Base-by-base conservation (phyloP, 345 rosid species). In the Acer campestre region DNA sequence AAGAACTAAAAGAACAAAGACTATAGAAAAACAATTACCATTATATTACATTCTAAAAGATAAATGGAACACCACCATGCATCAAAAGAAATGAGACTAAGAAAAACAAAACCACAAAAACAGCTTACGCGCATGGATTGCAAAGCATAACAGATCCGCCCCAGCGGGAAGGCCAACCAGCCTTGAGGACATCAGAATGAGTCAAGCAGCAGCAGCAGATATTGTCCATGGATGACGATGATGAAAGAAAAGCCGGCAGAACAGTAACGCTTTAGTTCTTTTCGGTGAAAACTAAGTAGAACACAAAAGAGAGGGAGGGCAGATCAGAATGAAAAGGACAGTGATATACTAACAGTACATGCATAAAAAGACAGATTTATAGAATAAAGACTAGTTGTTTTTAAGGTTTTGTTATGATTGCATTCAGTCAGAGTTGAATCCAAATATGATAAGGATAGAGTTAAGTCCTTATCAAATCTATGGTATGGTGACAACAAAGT, bases 141-240 rank as follows among this genome's bases (percentile, higher is more conserved):
- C 88, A 86, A 49, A 86, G 88, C 73, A 84, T 78, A 16, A 88
- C 89, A 22, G 64, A 72, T 27, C 81, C 80, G 18, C 89, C 84
- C 58, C 35, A 66, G 61, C 84, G 80, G 20, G 84, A 74, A 56
- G 78, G 80, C 88, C 88, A 86, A 10, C 88, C 87, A 22, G 78
- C 70, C 76, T 83, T 71, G 69, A 68, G 78, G 23, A 27, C 29
- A 16, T 40, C 31, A 4, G 70, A 7, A 12, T 20, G 29, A 42
- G 31, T 38, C 44, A 40, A 67, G 81, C 82, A 74, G 77, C 61
- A 22, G 44, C 49, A 48, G 68, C 82, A 79, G 61, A 27, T 63
- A 25, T 25, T 25, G 18, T 56, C 67, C 69, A 35, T 10, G 40
- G 67, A 40, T 59, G 16, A 2, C 14, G 75, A 16, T 22, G 55